Percentiles rank a stretch among this genome's conserved stretches.
Conservation (phyloP, 768 basidiomycete genomes). For the Psilocybe azurescens region DNA sequence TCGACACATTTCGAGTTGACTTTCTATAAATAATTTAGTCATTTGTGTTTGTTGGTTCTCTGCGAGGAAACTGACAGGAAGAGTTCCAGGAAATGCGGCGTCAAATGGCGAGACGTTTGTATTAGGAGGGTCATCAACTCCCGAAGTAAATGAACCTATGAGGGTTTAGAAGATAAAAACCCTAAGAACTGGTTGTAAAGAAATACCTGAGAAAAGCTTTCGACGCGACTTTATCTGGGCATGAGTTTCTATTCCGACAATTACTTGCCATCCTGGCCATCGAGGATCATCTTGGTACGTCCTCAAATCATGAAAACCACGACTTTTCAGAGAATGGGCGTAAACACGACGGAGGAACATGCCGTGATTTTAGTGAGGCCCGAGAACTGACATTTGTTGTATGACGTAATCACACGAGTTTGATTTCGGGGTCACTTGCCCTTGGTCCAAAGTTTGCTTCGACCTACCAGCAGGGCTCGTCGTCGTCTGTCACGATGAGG, state of each 20-base stretch:
- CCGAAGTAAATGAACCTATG: slow-evolving; percentile 46
- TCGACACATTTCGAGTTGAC: slow-evolving; percentile 76
- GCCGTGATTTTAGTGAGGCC: background rate
- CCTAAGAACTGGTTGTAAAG: background rate
- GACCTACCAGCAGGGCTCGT: slow-evolving; percentile 9
- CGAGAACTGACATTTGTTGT: background rate
- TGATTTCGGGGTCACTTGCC: slow-evolving; percentile 15
- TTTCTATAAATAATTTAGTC: slow-evolving; percentile 37
- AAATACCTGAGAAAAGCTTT: slow-evolving; percentile 85
- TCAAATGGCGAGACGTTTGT: slow-evolving; percentile 79
- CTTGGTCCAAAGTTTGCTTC: slow-evolving; percentile 3
- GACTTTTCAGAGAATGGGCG: slow-evolving; percentile 8
- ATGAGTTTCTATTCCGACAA: slow-evolving; percentile 95
- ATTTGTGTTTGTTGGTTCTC: background rate
- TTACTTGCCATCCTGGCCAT: slow-evolving; percentile 89
- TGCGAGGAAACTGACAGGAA: slow-evolving; percentile 67
- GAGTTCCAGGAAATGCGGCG: slow-evolving; percentile 90
- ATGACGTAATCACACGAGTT: slow-evolving; percentile 23
- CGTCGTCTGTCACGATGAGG: slow-evolving; percentile 28
- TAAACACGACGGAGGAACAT: slow-evolving; percentile 22
- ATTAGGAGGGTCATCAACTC: slow-evolving; percentile 63
- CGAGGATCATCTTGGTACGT: slow-evolving; percentile 43
- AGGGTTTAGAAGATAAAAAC: background rate
- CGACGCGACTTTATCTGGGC: slow-evolving; percentile 87
- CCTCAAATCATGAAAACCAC: slow-evolving; percentile 39